phyloP scores from a whole-genome alignment of 495 filamentous ascomycete genomes.

The Podospora pseudocomata region DNA sequence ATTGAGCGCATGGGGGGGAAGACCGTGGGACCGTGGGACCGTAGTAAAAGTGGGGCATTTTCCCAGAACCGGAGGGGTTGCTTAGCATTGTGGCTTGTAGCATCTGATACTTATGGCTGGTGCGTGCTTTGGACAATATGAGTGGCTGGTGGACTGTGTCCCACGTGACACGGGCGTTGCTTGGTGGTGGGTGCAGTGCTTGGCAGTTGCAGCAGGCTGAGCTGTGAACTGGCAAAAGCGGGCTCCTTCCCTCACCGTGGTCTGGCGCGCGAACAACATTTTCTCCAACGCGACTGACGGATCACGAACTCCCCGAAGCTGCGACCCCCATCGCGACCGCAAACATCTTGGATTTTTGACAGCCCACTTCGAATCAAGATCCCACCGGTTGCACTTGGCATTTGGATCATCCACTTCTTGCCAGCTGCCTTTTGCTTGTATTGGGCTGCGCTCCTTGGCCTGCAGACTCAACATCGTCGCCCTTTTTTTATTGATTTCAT shows the following conservation, averaged over 20 bases:
- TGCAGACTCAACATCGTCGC: slow-evolving; percentile 6
- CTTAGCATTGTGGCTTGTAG: too few relatives aligned
- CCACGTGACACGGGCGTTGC: background rate
- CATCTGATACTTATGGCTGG: background rate
- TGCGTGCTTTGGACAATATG: background rate
- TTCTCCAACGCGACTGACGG: slow-evolving; percentile 35
- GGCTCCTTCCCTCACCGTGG: slow-evolving; percentile 18
- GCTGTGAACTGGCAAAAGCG: background rate
- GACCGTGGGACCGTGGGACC: background rate
- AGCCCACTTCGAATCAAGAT: background rate
- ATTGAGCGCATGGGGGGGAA: slow-evolving; percentile 4
- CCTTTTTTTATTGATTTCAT: slow-evolving; percentile 5
- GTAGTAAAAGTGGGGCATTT: background rate
- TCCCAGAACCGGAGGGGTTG: background rate
- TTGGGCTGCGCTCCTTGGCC: background rate
- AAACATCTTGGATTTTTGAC: slow-evolving; percentile 15
- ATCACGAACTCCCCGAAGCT: slow-evolving; percentile 25
- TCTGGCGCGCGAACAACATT: slow-evolving; percentile 30
- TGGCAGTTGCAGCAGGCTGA: slow-evolving; percentile 6
- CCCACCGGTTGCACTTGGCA: background rate
- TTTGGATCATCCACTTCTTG: background rate
- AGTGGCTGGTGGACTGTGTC: background rate
- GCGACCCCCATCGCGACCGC: slow-evolving; percentile 13
- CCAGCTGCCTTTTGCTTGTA: background rate
- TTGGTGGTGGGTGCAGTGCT: background rate